These are phyloP conservation scores for Penicillium sp. DNA, from an alignment of 2,329 filamentous ascomycete species.

Conservation along the genomic window DNA sequence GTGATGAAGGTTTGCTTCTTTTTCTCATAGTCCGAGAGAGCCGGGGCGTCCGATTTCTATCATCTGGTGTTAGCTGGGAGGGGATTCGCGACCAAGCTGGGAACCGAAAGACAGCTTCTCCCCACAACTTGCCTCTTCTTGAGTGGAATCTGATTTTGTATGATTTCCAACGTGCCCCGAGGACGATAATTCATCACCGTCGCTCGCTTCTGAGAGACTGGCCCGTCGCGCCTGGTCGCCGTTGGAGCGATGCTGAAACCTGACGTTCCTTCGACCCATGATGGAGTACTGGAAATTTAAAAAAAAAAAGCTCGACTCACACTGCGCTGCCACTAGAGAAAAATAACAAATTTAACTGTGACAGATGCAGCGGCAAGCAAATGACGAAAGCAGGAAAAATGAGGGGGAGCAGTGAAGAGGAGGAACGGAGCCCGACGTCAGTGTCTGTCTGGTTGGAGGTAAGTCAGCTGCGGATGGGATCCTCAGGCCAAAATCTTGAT, in stretches of 20 bases:
- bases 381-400: background rate
- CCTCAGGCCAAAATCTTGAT: background rate
- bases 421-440: background rate
- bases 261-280: conserved; percentile 15
- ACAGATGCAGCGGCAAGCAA: background rate
- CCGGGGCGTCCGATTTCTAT: conserved; percentile 36
- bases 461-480: background rate
- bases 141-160: conserved; percentile 23
- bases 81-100: background rate
- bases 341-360: background rate
- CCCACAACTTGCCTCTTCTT: conserved; percentile 29
- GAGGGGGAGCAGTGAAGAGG: background rate
- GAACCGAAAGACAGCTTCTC: background rate
- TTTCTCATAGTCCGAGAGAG: conserved; percentile 81
- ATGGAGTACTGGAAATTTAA: conserved; percentile 4
- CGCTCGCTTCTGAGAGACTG: conserved; percentile 14
- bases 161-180: conserved; percentile 17
- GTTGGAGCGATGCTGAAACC: conserved; percentile 15
- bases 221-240: conserved; percentile 13
- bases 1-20: conserved; percentile 98
- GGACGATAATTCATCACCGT: background rate
- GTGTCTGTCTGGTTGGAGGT: background rate
- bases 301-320: background rate
- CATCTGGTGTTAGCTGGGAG: conserved; percentile 4
- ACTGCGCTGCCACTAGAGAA: background rate